Evolutionary conservation across 352 stramenopile genomes (phyloP), one percentile per base, ranked within the genome.

Genomic region (Phytophthora foliorum): DNA sequence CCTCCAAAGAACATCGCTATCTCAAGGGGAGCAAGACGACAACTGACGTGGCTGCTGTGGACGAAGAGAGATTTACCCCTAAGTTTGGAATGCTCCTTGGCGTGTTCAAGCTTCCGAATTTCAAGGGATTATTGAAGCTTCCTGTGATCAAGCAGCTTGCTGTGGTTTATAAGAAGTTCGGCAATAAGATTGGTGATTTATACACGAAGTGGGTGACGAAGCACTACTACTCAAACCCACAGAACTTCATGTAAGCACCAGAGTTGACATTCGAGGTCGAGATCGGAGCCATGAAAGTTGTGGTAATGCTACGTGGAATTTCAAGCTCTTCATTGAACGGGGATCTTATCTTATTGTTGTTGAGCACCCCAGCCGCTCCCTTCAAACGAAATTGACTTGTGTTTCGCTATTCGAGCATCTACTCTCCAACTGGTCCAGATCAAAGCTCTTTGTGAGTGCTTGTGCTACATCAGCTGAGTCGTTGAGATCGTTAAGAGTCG

Each of bases 21-120:
- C 41, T 48, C 41, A 45, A 48, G 6, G 19, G 41, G 19, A 27
- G 41, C 41, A 48, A 48, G 41, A 48, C 41, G 41, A 48, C 17
- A 48, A 21, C n/a, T 16, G 41, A 48, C 27, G n/a, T 48, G 41
- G 10, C 9, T 16, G 14, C 41, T 25, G 19, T 27, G 19, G 19
- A 48, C 19, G 41, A 48, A 48, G 41, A 48, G 19, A 48, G 41
- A 48, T 10, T 25, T 21, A 44, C 38, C 17, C 38, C 38, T 19
- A 21, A 9, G 1, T 44, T 44, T 44, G 38, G 38, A 14, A 44
- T 44, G 38, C 17, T 44, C 14, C 9, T 4, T n/a, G 41, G 41
- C 8, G 22, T 27, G 9, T 48, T 48, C n/a, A 48, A 25, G 41
- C 19, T 25, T 48, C 41, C 19, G 8, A 48, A 44, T 13, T 39